A percentile compares a stretch with the other conserved stretches of the same genome.
These are phyloP conservation scores for Friedmanniomyces simplex DNA, from an alignment of 495 filamentous ascomycete genomes.

Conservation along the genomic window DNA sequence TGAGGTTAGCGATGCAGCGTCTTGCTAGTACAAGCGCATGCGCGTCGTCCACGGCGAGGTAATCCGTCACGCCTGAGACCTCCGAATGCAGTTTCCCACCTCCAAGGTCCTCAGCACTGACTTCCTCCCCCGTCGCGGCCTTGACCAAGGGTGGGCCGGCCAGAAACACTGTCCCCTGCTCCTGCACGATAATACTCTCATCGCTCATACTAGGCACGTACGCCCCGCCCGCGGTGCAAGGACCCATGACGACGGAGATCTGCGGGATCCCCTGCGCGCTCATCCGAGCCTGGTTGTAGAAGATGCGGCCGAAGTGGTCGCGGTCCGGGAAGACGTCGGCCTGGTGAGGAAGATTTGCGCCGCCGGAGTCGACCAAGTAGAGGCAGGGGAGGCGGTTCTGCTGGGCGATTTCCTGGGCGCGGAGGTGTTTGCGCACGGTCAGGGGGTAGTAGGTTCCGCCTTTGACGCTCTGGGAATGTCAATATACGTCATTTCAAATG, in stretches of 20 bases:
- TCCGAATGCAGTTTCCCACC: slow-evolving; percentile 87
- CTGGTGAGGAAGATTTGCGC: slow-evolving; percentile 92
- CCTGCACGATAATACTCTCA: slow-evolving; percentile 90
- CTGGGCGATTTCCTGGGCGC: slow-evolving; percentile 81
- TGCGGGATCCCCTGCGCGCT: slow-evolving; percentile 77
- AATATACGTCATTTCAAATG: neutral
- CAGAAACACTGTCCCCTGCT: slow-evolving; percentile 92
- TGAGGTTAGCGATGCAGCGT: slow-evolving; percentile 75
- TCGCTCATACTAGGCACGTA: slow-evolving; percentile 98
- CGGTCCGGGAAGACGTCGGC: slow-evolving; percentile 93
- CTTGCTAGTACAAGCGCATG: slow-evolving; percentile 85
- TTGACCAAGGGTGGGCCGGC: slow-evolving; percentile 93
- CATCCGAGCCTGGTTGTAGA: slow-evolving; percentile 98
- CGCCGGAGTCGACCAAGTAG: slow-evolving; percentile 93
- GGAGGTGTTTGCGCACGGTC: slow-evolving; percentile 94
- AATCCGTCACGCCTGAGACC: slow-evolving; percentile 91
- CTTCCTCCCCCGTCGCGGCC: slow-evolving; percentile 89
- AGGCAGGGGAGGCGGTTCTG: slow-evolving; percentile 85
- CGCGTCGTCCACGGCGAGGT: slow-evolving; percentile 86
- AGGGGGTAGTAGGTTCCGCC: slow-evolving; percentile 98
- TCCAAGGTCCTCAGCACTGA: slow-evolving; percentile 85
- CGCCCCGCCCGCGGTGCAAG: slow-evolving; percentile 92
- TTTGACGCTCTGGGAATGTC: slow-evolving; percentile 51
- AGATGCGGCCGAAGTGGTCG: slow-evolving; percentile 94
- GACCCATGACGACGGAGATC: slow-evolving; percentile 92